phyloP scores from a whole-genome alignment of 208 protist species.

The Zelonia costaricensis region DNA sequence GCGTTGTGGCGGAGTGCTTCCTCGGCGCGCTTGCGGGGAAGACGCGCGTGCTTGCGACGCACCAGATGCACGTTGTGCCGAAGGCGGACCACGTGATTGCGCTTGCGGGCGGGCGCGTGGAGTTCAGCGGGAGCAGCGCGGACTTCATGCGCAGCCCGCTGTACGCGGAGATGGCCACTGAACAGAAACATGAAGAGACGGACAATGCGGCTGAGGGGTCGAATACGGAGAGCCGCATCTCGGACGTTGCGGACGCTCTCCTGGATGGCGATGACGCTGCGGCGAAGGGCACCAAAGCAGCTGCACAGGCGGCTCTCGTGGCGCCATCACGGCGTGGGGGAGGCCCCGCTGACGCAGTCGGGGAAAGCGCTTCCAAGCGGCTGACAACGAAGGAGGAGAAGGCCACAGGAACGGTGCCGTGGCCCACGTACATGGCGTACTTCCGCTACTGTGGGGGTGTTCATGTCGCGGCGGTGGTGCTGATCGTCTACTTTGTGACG shows the following conservation, averaged over 20 bases:
- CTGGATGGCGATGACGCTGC: not conserved
- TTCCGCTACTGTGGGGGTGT: constrained; percentile 45
- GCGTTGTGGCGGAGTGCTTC: constrained; percentile 49
- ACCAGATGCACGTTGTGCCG: constrained; percentile 91
- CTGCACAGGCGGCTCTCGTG: too few relatives aligned
- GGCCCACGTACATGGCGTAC: constrained; percentile 65
- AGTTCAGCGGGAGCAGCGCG: constrained; percentile 40
- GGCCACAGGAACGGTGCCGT: constrained; percentile 55
- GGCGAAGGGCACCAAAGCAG: too few relatives aligned
- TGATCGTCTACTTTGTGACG: constrained; percentile 62
- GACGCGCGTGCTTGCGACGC: constrained; percentile 94
- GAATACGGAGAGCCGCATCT: too few relatives aligned
- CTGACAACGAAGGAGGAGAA: constrained; percentile 71
- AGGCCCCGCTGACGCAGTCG: not conserved
- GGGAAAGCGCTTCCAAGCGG: not conserved
- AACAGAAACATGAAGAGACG: constrained; percentile 1
- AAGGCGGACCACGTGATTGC: constrained; percentile 87
- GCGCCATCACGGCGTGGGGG: too few relatives aligned
- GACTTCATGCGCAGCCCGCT: constrained; percentile 36
- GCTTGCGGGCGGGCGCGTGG: constrained; percentile 60
- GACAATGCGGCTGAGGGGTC: not conserved
- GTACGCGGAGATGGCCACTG: constrained; percentile 1
- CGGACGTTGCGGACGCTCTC: not conserved
- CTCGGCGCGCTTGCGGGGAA: constrained; percentile 66
- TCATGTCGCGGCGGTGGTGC: constrained; percentile 29